Percentiles rank a stretch among this genome's conserved stretches.
Conservation (phyloP, 1,139 yeast species). For the Blastobotrys ciferrii region DNA sequence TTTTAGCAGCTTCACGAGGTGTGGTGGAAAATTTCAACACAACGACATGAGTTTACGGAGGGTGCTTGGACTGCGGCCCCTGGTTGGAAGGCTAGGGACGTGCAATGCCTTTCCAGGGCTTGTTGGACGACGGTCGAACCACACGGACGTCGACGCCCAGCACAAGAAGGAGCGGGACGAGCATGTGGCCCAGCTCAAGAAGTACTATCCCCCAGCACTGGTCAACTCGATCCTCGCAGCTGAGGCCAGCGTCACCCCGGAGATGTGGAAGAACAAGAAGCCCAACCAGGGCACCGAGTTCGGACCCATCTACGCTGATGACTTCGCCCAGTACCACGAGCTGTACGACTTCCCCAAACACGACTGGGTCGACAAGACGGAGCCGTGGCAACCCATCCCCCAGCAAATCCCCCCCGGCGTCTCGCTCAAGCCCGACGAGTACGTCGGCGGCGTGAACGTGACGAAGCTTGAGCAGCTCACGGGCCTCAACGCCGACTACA, state of each 20-base stretch:
- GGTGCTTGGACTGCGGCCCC: not conserved
- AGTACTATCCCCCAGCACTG: conserved; percentile 74
- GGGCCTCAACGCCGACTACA: conserved; percentile 67
- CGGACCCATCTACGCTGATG: conserved; percentile 62
- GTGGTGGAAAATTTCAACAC: not conserved
- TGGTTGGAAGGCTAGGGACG: not conserved
- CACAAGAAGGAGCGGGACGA: conserved; percentile 33
- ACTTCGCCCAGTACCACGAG: conserved; percentile 54
- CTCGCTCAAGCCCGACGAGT: conserved; percentile 34
- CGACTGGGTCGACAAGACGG: conserved; percentile 44
- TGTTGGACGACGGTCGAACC: not conserved
- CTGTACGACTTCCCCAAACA: conserved; percentile 55
- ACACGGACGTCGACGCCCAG: conserved; percentile 1
- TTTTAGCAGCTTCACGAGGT: too few relatives aligned
- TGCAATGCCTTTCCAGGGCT: too few relatives aligned
- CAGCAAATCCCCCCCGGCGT: conserved; percentile 43
- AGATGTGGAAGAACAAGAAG: conserved; percentile 46
- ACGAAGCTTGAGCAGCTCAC: conserved; percentile 50
- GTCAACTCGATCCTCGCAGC: conserved; percentile 79
- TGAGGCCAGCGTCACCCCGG: conserved; percentile 69
- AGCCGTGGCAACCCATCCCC: conserved; percentile 46
- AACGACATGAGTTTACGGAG: not conserved
- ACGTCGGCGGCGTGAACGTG: conserved; percentile 39
- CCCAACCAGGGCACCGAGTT: conserved; percentile 44
- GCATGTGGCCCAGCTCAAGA: conserved; percentile 60